A percentile compares a stretch with the other conserved stretches of the same genome.
Evolutionary conservation across 768 basidiomycete species (phyloP).

Genomic region (Tricholoma flavovirens): DNA sequence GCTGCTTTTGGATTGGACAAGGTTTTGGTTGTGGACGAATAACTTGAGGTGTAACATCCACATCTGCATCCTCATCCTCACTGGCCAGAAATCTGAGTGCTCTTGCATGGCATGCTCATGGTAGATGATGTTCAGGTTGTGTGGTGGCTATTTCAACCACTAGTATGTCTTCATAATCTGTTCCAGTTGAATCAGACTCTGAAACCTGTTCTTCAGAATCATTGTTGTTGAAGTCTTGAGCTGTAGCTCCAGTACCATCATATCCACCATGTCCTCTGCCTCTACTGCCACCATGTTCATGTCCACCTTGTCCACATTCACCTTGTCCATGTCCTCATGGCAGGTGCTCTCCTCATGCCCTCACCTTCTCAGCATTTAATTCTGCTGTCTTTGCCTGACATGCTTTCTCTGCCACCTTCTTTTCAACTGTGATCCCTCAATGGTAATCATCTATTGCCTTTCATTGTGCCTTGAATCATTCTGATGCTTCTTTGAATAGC

Average conservation of each 20-base stretch:
- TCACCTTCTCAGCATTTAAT: background rate
- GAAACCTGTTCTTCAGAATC: background rate
- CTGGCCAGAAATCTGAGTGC: background rate
- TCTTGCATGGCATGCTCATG: background rate
- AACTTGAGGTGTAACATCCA: background rate
- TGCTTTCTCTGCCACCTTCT: background rate
- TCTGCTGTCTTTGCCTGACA: background rate
- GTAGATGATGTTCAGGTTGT: background rate
- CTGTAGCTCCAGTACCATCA: background rate
- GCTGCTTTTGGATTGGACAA: background rate
- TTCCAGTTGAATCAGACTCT: background rate
- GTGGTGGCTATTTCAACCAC: background rate
- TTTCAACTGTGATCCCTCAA: background rate
- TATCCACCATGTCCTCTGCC: background rate
- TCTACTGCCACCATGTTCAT: background rate
- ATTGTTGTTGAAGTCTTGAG: background rate
- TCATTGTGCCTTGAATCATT: background rate
- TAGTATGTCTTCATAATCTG: background rate
- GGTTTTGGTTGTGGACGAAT: background rate
- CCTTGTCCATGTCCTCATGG: background rate
- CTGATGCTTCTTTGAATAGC: background rate
- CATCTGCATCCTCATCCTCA: background rate
- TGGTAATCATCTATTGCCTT: background rate
- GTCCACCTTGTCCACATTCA: background rate
- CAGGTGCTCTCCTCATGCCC: background rate